Evolutionary conservation across 2,329 filamentous ascomycete species (phyloP).

Genomic region (Epichloe festucae): DNA sequence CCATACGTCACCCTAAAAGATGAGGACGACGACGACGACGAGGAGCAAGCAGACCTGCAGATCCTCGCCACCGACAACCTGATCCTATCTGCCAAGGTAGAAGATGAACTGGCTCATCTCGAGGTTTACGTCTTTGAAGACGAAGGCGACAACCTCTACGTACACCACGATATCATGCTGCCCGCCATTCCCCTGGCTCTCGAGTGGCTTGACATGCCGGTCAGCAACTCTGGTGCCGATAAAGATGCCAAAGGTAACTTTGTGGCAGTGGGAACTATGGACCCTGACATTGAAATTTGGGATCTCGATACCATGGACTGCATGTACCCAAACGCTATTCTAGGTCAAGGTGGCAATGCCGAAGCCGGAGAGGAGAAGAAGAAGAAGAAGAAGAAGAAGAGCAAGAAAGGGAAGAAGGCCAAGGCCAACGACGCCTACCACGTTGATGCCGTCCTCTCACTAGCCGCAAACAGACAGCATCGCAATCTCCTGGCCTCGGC

Average conservation of each 20-base stretch:
- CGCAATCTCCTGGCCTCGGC: conserved; percentile 88
- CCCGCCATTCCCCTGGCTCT: conserved; percentile 90
- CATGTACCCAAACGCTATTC: conserved; percentile 96
- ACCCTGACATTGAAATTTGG: conserved; percentile 98
- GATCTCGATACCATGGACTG: conserved; percentile 90
- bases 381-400: conserved; percentile 63
- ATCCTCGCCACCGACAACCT: conserved; percentile 88
- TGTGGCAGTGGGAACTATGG: conserved; percentile 91
- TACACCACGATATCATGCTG: conserved; percentile 99
- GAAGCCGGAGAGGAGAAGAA: conserved; percentile 52
- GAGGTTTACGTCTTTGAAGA: conserved; percentile 98
- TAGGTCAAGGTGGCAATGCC: conserved; percentile 56
- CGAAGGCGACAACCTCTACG: conserved; percentile 87
- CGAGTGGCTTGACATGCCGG: conserved; percentile 91
- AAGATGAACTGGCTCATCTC: conserved; percentile 91
- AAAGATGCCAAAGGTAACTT: conserved; percentile 70
- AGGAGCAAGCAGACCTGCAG: conserved; percentile 88
- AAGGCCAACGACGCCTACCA: conserved; percentile 85
- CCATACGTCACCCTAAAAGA: conserved; percentile 87
- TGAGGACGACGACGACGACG: conserved; percentile 52
- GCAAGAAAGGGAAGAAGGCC: conserved; percentile 62
- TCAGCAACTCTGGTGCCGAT: conserved; percentile 52
- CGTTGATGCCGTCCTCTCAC: conserved; percentile 81
- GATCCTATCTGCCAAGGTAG: conserved; percentile 81
- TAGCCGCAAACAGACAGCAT: conserved; percentile 86